Evolutionary conservation across 2,329 filamentous ascomycete genomes (phyloP), one percentile per base, ranked within the genome.

Genomic region (Raffaelea ambrosiae): DNA sequence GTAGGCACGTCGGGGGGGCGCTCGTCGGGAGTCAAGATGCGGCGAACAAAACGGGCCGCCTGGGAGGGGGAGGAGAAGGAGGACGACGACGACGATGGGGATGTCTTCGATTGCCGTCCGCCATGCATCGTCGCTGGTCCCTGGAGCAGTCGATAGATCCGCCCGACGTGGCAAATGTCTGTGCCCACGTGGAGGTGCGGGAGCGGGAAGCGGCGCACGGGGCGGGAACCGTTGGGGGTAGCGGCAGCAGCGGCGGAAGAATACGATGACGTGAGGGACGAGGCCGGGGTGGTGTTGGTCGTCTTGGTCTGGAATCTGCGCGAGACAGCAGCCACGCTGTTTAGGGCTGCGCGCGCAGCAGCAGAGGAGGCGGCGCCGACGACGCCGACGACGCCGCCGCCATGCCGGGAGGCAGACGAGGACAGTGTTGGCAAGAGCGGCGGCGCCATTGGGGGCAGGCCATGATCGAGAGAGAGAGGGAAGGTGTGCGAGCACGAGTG

Each of bases 111-210:
- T n/a, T 9, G 13, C 35, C 7, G 35, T 7, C 35, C 16, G 35
- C 16, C 8, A 14, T 38, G 14, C 14, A 10, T 19, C 8, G 8
- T 38, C 35, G n/a, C n/a, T n/a, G n/a, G n/a, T n/a, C n/a, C n/a
- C n/a, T n/a, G n/a, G n/a, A 38, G 16, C 5, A 38, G 8, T n/a
- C 35, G 8, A 51, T 70, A 66, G 50, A 95, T 79, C 48, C 88
- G 81, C 1, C 73, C 65, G 49, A 88, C 75, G 49, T 74, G 73
- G 63, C 86, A 88, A 48, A 95, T 84, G 61, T 95, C 89, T 43
- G 79, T 91, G 49, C 89, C 89, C 46, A 95, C 69, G 43, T 74
- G 73, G 14, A 91, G 60, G 2, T 43, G 45, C 1, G 80, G 70
- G n/a, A 80, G 70, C 1, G 83, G 82, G 56, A 90, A 88, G 3